phyloP scores from a whole-genome alignment of 2,329 filamentous ascomycete species.

The Microdochium trichocladiopsis region DNA sequence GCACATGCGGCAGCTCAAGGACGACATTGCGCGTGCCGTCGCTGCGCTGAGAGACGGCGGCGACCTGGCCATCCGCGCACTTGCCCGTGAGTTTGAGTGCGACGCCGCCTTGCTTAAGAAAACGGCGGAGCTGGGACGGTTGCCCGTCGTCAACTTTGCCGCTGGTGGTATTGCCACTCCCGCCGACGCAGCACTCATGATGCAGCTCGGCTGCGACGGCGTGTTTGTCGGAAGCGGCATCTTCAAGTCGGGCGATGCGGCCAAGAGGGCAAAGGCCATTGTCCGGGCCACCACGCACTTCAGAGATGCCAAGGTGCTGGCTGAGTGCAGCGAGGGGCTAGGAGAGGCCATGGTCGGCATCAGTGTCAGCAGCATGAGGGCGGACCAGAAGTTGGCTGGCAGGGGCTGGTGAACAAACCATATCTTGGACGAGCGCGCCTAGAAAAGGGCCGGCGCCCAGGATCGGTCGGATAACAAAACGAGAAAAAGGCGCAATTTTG shows the following conservation, averaged over 20 bases:
- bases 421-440: too few relatives aligned
- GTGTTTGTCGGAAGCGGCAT: constrained; percentile 97
- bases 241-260: constrained; percentile 92
- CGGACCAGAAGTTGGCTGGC: constrained; percentile 75
- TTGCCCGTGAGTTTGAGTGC: constrained; percentile 75
- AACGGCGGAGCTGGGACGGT: constrained; percentile 76
- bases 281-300: constrained; percentile 91
- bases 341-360: constrained; percentile 99
- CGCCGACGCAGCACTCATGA: constrained; percentile 92
- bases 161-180: constrained; percentile 99
- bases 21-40: constrained; percentile 74
- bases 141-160: constrained; percentile 97
- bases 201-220: constrained; percentile 97
- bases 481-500: too few relatives aligned
- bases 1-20: constrained; percentile 88
- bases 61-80: constrained; percentile 50
- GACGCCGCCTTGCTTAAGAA: constrained; percentile 76
- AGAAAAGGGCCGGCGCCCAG: too few relatives aligned
- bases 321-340: constrained; percentile 78
- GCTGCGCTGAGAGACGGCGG: constrained; percentile 57
- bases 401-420: constrained; percentile 88
- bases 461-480: too few relatives aligned
- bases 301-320: constrained; percentile 76
- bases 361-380: constrained; percentile 71
- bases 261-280: constrained; percentile 86